Base-by-base conservation (phyloP, 352 stramenopile species). In the Globisporangium radiosum region DNA sequence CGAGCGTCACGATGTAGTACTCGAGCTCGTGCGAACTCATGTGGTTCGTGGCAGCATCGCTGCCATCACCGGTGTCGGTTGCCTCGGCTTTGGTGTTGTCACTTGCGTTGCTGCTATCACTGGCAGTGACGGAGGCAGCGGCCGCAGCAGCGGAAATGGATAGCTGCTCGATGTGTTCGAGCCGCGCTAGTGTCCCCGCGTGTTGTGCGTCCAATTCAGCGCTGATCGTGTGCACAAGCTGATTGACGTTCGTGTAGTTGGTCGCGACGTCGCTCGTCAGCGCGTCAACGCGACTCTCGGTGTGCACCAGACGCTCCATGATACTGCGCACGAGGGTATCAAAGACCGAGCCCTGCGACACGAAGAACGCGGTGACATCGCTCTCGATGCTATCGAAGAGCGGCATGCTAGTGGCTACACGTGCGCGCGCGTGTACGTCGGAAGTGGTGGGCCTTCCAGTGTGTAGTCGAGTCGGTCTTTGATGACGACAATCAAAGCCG, bases 281-380 rank as follows among this genome's bases (percentile, higher is more conserved):
- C 54, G 66, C n/a, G 17, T 86, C 70, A 38, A 85, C 64, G 42
- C 66, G 70, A 10, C 62, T 69, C 65, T 87, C 79, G 42, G 81
- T 54, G 9, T 51, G 56, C 14, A 64, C 59, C 65, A 86, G 66
- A 19, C 77, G 75, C 39, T 87, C 77, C 59, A 89, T 72, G 19
- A 87, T 51, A 39, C 66, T 77, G 57, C 75, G 77, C 44, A 86
- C 64, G 53, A 89, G 66, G 51, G 70, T 47, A 54, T 87, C 79
- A 39, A 87, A 82, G 45, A 87, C 76, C n/a, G 76, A 76, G 42
- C 79, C 79, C 47, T 89, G 77, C n/a, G 79, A 76, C 17, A 89
- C 77, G 40, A 87, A 85, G 73, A 87, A 87, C 58, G 71, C 68
- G 36, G 79, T 67, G 37, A 87, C 65, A 52, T 89, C 77, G 50